Evolutionary conservation across 2,329 filamentous ascomycete species (phyloP).

Genomic region (Ophiosphaerella korrae): DNA sequence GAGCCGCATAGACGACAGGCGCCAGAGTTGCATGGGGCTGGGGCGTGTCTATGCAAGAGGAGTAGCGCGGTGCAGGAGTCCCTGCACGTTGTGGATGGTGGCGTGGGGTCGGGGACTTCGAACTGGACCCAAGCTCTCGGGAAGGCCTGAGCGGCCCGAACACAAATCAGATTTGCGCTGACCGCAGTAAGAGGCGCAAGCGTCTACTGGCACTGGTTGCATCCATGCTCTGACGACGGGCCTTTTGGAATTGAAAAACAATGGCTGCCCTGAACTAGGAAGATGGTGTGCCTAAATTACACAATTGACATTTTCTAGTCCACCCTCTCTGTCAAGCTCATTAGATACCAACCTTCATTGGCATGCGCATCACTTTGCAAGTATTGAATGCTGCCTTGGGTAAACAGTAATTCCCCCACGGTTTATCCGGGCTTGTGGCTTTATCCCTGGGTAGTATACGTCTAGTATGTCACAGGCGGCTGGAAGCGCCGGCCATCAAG

Average conservation of each 20-base stretch:
- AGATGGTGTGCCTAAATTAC: slow-evolving; percentile 14
- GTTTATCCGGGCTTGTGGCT: slow-evolving; percentile 13
- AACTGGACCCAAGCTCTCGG: slow-evolving; percentile 35
- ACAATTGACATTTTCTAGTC: slow-evolving; percentile 22
- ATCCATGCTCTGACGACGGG: slow-evolving; percentile 20
- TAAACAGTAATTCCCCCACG: slow-evolving; percentile 16
- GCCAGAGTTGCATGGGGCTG: slow-evolving; percentile 38
- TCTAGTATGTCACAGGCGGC: slow-evolving; percentile 21
- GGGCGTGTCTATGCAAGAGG: slow-evolving; percentile 23
- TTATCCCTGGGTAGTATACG: slow-evolving; percentile 12
- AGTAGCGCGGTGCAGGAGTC: slow-evolving; percentile 19
- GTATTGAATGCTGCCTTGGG: slow-evolving; percentile 7
- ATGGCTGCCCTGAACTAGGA: slow-evolving; percentile 10
- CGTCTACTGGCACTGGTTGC: slow-evolving; percentile 23
- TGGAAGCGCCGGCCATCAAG: slow-evolving; percentile 46
- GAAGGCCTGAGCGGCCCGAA: slow-evolving; percentile 43
- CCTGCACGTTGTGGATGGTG: slow-evolving; percentile 21
- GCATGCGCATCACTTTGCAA: slow-evolving; percentile 17
- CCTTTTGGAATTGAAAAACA: slow-evolving; percentile 11
- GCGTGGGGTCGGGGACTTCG: slow-evolving; percentile 27
- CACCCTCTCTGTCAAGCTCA: slow-evolving; percentile 12
- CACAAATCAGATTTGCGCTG: slow-evolving; percentile 36
- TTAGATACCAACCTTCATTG: slow-evolving; percentile 28
- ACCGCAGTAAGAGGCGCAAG: slow-evolving; percentile 36
- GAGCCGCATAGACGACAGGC: slow-evolving; percentile 42